phyloP scores from a whole-genome alignment of 306 rosid genomes.

The Quercus bicolor region DNA sequence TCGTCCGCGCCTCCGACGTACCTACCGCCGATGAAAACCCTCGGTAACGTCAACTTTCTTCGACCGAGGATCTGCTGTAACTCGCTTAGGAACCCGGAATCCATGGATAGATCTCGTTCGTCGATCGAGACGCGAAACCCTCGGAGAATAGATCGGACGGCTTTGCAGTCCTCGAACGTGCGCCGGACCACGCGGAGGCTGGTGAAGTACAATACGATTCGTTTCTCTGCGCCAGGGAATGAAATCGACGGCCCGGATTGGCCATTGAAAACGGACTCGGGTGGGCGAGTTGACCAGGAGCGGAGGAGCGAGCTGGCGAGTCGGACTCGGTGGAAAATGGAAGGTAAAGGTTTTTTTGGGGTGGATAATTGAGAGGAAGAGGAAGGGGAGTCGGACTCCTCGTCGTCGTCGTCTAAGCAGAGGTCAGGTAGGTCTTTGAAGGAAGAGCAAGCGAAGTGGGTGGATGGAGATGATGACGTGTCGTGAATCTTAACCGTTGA shows the following conservation, averaged over 20 bases:
- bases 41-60: conserved; percentile 45
- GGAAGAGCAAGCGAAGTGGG: conserved; percentile 74
- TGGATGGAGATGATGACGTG: conserved; percentile 42
- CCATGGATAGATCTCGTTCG: conserved; percentile 92
- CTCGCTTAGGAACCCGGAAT: conserved; percentile 61
- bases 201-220: conserved; percentile 79
- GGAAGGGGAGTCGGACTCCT: neutral
- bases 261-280: conserved; percentile 23
- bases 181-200: conserved; percentile 83
- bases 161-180: conserved; percentile 75
- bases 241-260: conserved; percentile 20
- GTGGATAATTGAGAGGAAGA: conserved; percentile 23
- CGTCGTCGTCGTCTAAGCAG: conserved; percentile 44
- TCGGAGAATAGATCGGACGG: conserved; percentile 69
- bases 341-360: conserved; percentile 39
- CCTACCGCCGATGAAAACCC: conserved; percentile 78
- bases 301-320: conserved; percentile 53
- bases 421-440: conserved; percentile 81
- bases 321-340: conserved; percentile 82
- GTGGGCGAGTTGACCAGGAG: conserved; percentile 30
- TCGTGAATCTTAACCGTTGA: conserved; percentile 57
- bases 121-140: conserved; percentile 68
- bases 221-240: conserved; percentile 55
- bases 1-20: conserved; percentile 89
- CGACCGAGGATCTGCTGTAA: conserved; percentile 55